Base-by-base conservation (phyloP, 768 basidiomycete species). In the Phaffia tasmanica region DNA sequence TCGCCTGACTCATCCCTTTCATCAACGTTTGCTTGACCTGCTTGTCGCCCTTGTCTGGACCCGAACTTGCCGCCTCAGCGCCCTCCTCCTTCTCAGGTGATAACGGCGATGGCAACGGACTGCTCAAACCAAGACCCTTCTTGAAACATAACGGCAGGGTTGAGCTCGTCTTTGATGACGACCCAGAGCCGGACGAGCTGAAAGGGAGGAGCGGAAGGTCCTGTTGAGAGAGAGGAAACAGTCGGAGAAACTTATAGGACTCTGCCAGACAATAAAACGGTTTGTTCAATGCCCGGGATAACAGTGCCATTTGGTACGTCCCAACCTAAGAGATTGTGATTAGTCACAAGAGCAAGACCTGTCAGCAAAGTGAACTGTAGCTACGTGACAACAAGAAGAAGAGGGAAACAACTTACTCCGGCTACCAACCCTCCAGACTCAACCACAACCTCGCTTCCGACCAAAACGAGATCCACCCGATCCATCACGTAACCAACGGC, bases 401-500 rank as follows among this genome's bases (percentile, higher is more conserved):
- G 21, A 35, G 56, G 29, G 50, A 27, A 18, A 35, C 50, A 25
- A 30, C 32, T 29, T 5, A 69, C 71, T 21, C 53, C 72, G 61
- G 87, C 89, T 71, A 93, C 84, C 68, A 90, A 79, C 4, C 92
- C 89, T 54, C 95, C 95, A 70, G 88, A 91, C 77, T 98, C 95
- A 6, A 95, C 94, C 30, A 99, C 93, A 9, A 93, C 95, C 79
- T 99, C 95, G 50, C 92, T 92, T 42, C 95, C 95, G 50, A 98
- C 92, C 57, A 99, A 82, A 59, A 94, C 88, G 75, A 94, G 87
- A 76, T 94, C 89, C 23, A 94, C 90, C 72, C 88, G 86, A 70
- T 94, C 89, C 87, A 99, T 97, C 72, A 89, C 85, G 78, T 97
- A 98, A 49, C 90, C 90, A 4, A 98, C 93, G 1, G 94, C 92